Percentiles rank a stretch among this genome's conserved stretches.
Evolutionary conservation across 108 stramenopile species (phyloP).

Genomic region (Pseudonitzschia multiseries): DNA sequence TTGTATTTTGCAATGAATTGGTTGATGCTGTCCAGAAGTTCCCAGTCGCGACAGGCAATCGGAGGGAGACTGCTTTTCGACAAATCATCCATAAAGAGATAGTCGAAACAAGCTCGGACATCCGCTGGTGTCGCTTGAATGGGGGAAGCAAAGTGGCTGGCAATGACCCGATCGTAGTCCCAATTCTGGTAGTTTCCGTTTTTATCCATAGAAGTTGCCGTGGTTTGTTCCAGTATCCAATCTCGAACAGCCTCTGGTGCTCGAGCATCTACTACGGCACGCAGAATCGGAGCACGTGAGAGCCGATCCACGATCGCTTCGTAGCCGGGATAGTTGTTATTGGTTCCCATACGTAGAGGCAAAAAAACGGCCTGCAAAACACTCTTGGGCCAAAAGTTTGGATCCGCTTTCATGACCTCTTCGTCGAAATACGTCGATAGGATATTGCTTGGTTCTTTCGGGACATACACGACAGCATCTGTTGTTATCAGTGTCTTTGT

Average conservation of each 20-base stretch:
- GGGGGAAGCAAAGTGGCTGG: conserved; percentile 66
- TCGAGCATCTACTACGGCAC: conserved; percentile 59
- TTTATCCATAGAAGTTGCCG: not conserved
- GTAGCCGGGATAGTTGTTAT: conserved; percentile 51
- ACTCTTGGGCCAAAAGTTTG: conserved; percentile 57
- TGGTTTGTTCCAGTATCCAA: conserved; percentile 42
- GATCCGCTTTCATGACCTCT: conserved; percentile 22
- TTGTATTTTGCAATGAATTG: conserved; percentile 50
- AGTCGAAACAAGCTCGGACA: conserved; percentile 40
- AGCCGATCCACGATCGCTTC: conserved; percentile 46
- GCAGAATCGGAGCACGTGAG: conserved; percentile 58
- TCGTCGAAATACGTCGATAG: conserved; percentile 55
- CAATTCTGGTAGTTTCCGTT: conserved; percentile 4
- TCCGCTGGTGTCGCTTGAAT: conserved; percentile 42
- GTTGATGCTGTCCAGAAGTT: conserved; percentile 53
- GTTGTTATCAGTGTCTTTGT: conserved; percentile 45
- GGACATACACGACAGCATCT: conserved; percentile 51
- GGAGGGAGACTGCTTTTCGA: conserved; percentile 38
- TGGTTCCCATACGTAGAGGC: conserved; percentile 30
- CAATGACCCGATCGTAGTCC: conserved; percentile 62
- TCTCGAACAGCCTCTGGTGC: conserved; percentile 44
- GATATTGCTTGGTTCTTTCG: conserved; percentile 23
- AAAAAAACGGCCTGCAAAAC: conserved; percentile 68
- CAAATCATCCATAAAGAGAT: conserved; percentile 21
- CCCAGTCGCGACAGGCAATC: conserved; percentile 62